Base-by-base conservation (phyloP, 805 yeast genomes). In the Torulaspora gathmanii region DNA sequence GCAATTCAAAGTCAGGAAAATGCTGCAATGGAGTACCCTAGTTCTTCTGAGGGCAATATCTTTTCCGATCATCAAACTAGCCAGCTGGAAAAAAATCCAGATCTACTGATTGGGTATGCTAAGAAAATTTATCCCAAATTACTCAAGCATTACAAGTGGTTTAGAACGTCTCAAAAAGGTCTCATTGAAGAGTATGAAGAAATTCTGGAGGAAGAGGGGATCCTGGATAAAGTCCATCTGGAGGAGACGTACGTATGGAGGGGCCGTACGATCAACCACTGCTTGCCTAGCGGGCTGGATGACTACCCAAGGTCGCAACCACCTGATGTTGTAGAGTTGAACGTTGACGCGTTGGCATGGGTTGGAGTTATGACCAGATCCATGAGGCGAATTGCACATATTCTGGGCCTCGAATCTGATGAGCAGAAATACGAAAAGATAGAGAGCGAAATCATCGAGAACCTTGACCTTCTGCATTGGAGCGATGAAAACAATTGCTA, bases 261-360 rank as follows among this genome's bases (percentile, higher is more conserved):
- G 47, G 99, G 98, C 4, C 79, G 98, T 53, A 86, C 96, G 0
- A 70, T 73, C 16, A 77, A 82, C 3, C 96, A 87, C 57, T 86
- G 95, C 61, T 71, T 91, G 42, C 93, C 99, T 7, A 83, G 95
- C 64, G 99, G 99, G 0, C 64, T 93, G 29, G 99, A 93, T 65
- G 99, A 93, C 61, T 93, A 90, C 59, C 99, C 99, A 28, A 77
- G 99, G 50, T 83, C 89, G 1, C 69, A 71, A 22, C 78, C 77
- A 5, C 91, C 95, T 2, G 96, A 88, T 63, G 73, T 82, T 33
- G 95, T 95, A 1, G 99, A 93, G 66, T 71, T 93, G 39, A 85
- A 93, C 56, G 93, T 93, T 26, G 99, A 93, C 60, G 71, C 91
- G 45, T 68, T 91, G 38, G 75, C 95, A 4, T 93, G 99, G 99